Evolutionary conservation across 148 eudicot species (phyloP), one percentile per base, ranked within the genome.

Genomic region (Chenopodium quinoa): DNA sequence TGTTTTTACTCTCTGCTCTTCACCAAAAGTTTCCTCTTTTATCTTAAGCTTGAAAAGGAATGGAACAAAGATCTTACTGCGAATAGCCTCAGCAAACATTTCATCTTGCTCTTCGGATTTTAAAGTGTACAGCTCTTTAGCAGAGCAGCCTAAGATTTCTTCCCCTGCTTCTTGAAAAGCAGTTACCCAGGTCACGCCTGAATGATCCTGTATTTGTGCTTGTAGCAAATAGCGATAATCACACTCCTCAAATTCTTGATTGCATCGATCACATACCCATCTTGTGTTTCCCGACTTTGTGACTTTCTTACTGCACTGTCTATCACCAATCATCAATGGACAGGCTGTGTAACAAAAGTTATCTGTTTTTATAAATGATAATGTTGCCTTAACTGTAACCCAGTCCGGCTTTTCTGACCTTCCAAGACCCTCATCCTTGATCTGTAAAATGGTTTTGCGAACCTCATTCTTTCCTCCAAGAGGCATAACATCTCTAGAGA

Each of bases 291-390:
- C 95, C 9, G 91, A 87, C 82, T 82, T 88, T 17, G 95, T 94
- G 50, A 94, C 99, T 91, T 96, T 96, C 90, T 96, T 96, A 74
- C 78, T 96, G 81, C 99, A 96, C 85, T 92, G 95, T 82, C 98
- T 86, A 85, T 94, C 98, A 22, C 99, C 98, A 68, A 90, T 90
- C 92, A 90, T 91, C 86, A 94, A 86, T 31, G 99, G 99, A 84
- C 99, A 96, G 73, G 99, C 99, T 1, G 98, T 92, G 88, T 97
- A 94, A 85, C 95, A 97, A 79, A 97, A 92, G 10, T 79, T 86
- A 83, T 94, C 95, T 0, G 98, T 87, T 83, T 94, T 97, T 82
- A 97, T 87, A 69, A 89, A 94, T 54, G 92, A 76, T 76, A 94
- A 58, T 12, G 97, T 87, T 68, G 93, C 97, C 83, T 88, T 92